phyloP scores from a whole-genome alignment of 495 filamentous ascomycete genomes.

The Trichodelitschia bisporula region DNA sequence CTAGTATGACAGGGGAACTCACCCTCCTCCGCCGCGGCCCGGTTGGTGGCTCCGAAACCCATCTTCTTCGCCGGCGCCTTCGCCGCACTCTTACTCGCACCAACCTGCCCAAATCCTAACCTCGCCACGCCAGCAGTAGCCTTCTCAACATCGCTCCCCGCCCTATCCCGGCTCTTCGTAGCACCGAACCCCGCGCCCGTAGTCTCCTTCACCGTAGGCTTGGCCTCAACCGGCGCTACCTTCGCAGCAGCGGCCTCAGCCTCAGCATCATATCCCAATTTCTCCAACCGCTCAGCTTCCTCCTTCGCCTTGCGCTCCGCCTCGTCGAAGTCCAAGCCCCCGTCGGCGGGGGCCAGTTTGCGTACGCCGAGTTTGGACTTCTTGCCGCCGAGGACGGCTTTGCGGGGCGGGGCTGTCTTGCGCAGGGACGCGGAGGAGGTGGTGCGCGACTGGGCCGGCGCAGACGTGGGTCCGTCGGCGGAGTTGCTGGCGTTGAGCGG shows the following conservation, averaged over 20 bases:
- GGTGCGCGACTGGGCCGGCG: slow-evolving; percentile 47
- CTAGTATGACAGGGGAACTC: slow-evolving; percentile 8
- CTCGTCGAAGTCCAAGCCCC: slow-evolving; percentile 75
- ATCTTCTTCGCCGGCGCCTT: slow-evolving; percentile 36
- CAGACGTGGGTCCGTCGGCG: slow-evolving; percentile 19
- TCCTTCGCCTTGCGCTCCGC: slow-evolving; percentile 93
- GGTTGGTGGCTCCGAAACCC: slow-evolving; percentile 56
- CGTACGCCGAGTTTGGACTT: slow-evolving; percentile 82
- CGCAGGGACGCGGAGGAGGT: slow-evolving; percentile 32
- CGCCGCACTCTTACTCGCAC: slow-evolving; percentile 31
- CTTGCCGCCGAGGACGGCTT: slow-evolving; percentile 76
- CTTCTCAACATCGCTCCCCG: slow-evolving; percentile 59
- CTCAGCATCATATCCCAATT: slow-evolving; percentile 92
- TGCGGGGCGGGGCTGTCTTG: no score
- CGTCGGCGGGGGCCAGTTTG: slow-evolving; percentile 53
- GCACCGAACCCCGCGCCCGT: slow-evolving; percentile 20
- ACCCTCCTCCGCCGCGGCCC: slow-evolving; percentile 42
- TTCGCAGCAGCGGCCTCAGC: slow-evolving; percentile 38
- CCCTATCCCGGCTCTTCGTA: slow-evolving; percentile 24
- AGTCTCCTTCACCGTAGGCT: slow-evolving; percentile 1
- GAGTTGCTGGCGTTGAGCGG: slow-evolving; percentile 32
- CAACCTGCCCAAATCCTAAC: slow-evolving; percentile 78
- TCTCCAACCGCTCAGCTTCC: slow-evolving; percentile 87
- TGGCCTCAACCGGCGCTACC: no score
- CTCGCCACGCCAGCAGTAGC: slow-evolving; percentile 75